Base-by-base conservation (phyloP, 2,329 filamentous ascomycete species). In the Penicillium aurantiogriseum region DNA sequence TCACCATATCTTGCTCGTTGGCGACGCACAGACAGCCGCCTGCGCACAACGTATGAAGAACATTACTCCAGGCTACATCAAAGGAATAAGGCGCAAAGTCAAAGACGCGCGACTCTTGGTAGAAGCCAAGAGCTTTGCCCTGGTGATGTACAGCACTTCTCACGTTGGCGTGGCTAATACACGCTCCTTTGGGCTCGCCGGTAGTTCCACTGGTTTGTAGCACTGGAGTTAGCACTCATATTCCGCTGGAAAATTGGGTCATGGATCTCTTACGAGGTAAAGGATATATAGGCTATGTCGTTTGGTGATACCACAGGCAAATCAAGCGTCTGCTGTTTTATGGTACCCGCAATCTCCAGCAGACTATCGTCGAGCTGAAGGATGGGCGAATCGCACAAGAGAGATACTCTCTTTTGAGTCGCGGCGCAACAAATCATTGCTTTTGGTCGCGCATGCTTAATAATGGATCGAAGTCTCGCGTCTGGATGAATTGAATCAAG, bases 31-130 rank as follows among this genome's bases (percentile, higher is more conserved):
- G 25, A 23, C 48, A 51, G 10, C 35, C 48, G 1, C 48, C 48
- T 15, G 36, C 48, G 10, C 23, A 39, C 17, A 51, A 8, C 8
- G 48, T 42, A 9, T 39, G 25, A 15, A 51, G 23, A 11, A 29
- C 48, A 31, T 51, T 51, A 17, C 25, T 29, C 35, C 35, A 40
- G n/a, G 48, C 35, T 10, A 40, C 48, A n/a, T 51, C 48, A 40
- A 51, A 51, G 3, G 48, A 39, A n/a, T 51, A 51, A 17, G 48
- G 36, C 6, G 35, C 48, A 39, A 51, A 51, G n/a, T 51, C 48
- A 7, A 39, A 51, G 11, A 40, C 35, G 5, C 48, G 23, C 10
- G 48, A 51, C 6, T 51, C n/a, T 21, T 5, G 17, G 6, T 29
- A 2, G 13, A 51, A 51, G 8, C 35, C 48, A 19, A 51, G 25